Percentiles rank a stretch among this genome's conserved stretches.
Conservation (phyloP, 768 basidiomycete species). For the Russula sp. region DNA sequence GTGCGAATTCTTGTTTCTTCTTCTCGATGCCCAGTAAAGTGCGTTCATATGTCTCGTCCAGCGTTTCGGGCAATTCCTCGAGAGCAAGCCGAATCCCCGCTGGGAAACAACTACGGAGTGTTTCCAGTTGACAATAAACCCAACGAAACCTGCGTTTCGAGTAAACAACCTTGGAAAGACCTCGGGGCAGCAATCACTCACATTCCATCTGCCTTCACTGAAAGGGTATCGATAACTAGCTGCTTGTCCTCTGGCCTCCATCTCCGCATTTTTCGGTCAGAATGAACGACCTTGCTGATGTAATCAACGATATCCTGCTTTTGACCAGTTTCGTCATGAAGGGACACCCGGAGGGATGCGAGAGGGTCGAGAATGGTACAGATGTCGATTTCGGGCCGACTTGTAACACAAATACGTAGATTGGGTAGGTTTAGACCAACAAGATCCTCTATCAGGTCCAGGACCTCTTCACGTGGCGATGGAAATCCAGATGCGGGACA, state of each 20-base stretch:
- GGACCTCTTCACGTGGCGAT: no score
- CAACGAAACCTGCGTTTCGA: slow-evolving; percentile 1
- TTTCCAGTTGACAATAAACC: slow-evolving; percentile 3
- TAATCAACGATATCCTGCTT: not conserved
- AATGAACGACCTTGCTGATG: not conserved
- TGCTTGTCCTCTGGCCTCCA: not conserved
- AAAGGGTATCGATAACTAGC: not conserved
- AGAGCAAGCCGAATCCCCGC: not conserved
- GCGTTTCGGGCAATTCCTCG: not conserved
- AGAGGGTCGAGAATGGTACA: no score
- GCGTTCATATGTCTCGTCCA: slow-evolving; percentile 6
- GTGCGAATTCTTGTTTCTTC: not conserved
- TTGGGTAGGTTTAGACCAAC: no score
- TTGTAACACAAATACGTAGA: no score
- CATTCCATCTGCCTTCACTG: slow-evolving; percentile 10
- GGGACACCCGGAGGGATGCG: not conserved
- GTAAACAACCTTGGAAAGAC: not conserved
- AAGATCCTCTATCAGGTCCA: no score
- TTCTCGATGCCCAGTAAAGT: not conserved
- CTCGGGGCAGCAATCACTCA: not conserved
- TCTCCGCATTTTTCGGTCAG: slow-evolving; percentile 2
- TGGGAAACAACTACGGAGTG: not conserved
- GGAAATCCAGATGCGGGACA: slow-evolving; percentile 6
- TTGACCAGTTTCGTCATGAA: slow-evolving; percentile 3
- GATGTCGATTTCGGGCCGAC: no score